phyloP scores from a whole-genome alignment of 2,329 filamentous ascomycete genomes.

The Sclerotinia trifoliorum region DNA sequence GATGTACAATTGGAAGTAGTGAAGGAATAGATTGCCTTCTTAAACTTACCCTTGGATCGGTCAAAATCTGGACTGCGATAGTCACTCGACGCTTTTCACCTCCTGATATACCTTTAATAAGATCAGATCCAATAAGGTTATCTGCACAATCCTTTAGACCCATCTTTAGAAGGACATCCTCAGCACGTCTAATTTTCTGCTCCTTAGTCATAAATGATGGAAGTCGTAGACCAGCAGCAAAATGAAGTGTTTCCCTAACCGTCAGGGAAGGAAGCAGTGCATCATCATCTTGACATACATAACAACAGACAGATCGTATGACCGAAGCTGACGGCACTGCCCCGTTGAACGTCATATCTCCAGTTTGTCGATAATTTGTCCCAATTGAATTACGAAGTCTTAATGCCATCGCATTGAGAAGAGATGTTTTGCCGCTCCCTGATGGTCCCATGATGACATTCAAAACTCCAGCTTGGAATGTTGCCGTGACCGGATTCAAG shows the following conservation, averaged over 20 bases:
- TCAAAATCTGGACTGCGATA: constrained; percentile 75
- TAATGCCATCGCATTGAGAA: constrained; percentile 71
- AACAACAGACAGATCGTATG: constrained; percentile 69
- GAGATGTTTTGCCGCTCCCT: constrained; percentile 72
- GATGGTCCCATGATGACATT: constrained; percentile 82
- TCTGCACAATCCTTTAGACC: constrained; percentile 77
- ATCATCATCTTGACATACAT: constrained; percentile 77
- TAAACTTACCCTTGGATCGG: constrained; percentile 69
- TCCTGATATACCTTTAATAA: constrained; percentile 75
- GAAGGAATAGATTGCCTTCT: constrained; percentile 51
- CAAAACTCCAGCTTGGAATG: constrained; percentile 65
- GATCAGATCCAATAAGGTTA: constrained; percentile 68
- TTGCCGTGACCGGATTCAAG: constrained; percentile 63
- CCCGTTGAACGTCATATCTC: constrained; percentile 68
- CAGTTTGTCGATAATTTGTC: constrained; percentile 61
- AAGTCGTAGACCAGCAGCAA: constrained; percentile 68
- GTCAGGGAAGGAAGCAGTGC: constrained; percentile 72
- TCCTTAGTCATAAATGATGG: constrained; percentile 67
- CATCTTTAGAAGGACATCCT: constrained; percentile 71
- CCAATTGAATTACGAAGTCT: constrained; percentile 60
- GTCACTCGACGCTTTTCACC: constrained; percentile 77
- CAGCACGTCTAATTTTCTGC: constrained; percentile 66
- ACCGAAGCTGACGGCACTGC: constrained; percentile 66
- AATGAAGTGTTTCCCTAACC: constrained; percentile 70
- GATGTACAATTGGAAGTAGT: neutral